Evolutionary conservation across 106 monocot species (phyloP).

Genomic region (Dendrobium officinale): DNA sequence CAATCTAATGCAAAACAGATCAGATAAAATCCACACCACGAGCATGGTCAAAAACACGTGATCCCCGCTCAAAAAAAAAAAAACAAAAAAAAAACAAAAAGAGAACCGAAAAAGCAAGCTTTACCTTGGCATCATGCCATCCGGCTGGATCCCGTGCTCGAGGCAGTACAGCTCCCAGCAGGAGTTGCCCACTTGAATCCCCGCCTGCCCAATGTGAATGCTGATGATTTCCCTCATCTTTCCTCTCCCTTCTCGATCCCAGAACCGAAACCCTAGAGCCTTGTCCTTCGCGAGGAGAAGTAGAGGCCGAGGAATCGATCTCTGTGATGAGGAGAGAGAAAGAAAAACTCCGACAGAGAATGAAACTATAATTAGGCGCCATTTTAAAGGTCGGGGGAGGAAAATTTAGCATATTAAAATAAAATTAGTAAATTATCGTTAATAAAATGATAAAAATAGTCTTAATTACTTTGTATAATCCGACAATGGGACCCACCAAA

Average conservation of each 20-base stretch:
- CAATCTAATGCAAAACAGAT: neutral
- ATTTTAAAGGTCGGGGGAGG: neutral
- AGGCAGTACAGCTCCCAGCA: constrained; percentile 36
- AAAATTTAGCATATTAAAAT: neutral
- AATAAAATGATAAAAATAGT: neutral
- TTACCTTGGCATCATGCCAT: constrained; percentile 25
- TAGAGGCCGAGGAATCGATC: neutral
- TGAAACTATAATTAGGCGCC: neutral
- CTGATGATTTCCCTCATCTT: constrained; percentile 30
- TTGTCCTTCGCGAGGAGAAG: neutral
- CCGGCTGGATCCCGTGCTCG: constrained; percentile 31
- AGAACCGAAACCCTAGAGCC: constrained; percentile 17
- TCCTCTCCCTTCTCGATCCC: constrained; percentile 4
- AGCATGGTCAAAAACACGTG: neutral
- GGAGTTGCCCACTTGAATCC: constrained; percentile 29
- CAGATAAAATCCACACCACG: neutral
- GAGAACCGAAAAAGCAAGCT: neutral
- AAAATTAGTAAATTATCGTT: constrained; percentile 3
- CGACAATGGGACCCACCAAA: neutral
- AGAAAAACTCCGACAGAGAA: too few species aligned
- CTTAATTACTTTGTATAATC: neutral
- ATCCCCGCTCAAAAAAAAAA: neutral
- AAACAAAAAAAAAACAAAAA: neutral
- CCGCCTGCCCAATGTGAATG: constrained; percentile 31
- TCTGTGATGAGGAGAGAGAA: neutral